Percentiles rank a stretch among this genome's conserved stretches.
phyloP scores from a whole-genome alignment of 163 green algal genomes.

The Chlamydomonas reinhardtii region DNA sequence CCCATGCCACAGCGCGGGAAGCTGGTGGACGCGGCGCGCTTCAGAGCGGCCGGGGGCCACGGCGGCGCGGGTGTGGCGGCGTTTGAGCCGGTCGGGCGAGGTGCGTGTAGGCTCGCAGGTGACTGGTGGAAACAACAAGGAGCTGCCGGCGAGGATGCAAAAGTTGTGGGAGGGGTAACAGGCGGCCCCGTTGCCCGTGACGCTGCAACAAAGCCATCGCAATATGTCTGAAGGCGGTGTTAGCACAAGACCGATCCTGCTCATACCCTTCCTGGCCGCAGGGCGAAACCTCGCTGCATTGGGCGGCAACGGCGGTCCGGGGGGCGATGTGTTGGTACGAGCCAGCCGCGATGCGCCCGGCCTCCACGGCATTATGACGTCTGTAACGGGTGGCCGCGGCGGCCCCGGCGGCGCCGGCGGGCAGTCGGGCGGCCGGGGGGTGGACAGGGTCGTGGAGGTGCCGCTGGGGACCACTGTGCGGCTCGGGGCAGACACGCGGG shows the following conservation, averaged over 20 bases:
- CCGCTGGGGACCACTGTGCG: slow-evolving; percentile 15
- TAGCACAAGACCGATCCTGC: too few species aligned
- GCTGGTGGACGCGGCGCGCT: not conserved
- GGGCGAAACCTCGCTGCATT: not conserved
- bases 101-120: not conserved
- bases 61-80: slow-evolving; percentile 1
- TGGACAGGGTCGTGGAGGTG: not conserved
- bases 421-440: not conserved
- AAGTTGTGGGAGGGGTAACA: too few species aligned
- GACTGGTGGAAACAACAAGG: too few species aligned
- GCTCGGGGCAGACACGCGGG: not conserved
- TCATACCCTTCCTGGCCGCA: not conserved
- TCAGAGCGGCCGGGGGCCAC: not conserved
- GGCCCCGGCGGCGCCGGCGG: slow-evolving; percentile 2
- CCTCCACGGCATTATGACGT: not conserved
- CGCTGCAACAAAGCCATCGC: not conserved
- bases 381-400: not conserved
- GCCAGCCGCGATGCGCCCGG: not conserved
- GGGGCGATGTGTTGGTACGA: slow-evolving; percentile 25
- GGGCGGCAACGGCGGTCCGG: slow-evolving; percentile 20
- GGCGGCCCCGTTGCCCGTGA: too few species aligned
- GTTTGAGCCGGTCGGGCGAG: slow-evolving; percentile 10
- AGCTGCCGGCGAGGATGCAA: too few species aligned
- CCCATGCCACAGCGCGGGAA: slow-evolving; percentile 8
- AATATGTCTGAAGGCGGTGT: not conserved